These are phyloP conservation scores for Starmerella sp. DNA, from an alignment of 805 yeast species.

Conservation along the genomic window DNA sequence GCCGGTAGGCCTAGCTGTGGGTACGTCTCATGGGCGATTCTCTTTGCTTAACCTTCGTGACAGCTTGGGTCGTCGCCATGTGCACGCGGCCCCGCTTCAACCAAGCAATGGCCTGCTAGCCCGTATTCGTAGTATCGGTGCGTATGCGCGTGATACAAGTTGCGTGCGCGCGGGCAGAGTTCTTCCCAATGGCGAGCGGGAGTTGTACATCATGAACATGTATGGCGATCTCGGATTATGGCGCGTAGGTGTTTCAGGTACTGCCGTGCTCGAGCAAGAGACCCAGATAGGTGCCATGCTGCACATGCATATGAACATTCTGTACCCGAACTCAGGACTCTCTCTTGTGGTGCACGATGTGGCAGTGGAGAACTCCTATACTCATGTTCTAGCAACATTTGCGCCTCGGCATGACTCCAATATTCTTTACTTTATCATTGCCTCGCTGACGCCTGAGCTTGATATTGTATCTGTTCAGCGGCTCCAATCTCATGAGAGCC, in stretches of 20 bases:
- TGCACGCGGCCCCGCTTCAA: conserved; percentile 23
- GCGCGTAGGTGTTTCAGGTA: conserved; percentile 39
- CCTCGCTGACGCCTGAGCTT: conserved; percentile 36
- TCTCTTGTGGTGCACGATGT: conserved; percentile 52
- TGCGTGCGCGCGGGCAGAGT: conserved; percentile 45
- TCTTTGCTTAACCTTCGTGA: conserved; percentile 55
- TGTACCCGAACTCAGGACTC: conserved; percentile 43
- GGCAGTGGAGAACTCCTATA: conserved; percentile 38
- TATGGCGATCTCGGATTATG: conserved; percentile 40
- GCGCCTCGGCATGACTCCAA: conserved; percentile 29
- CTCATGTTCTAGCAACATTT: conserved; percentile 42
- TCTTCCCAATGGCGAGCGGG: conserved; percentile 40
- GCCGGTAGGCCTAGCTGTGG: conserved; percentile 61
- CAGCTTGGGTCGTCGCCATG: conserved; percentile 48
- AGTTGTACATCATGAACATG: conserved; percentile 33
- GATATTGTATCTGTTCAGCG: conserved; percentile 54
- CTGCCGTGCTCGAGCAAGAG: conserved; percentile 33
- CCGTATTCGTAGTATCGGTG: conserved; percentile 8
- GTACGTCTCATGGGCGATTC: conserved; percentile 61
- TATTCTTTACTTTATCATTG: conserved; percentile 46
- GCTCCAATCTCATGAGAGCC: conserved; percentile 37
- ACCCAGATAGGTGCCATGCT: conserved; percentile 31
- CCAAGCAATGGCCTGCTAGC: conserved; percentile 7
- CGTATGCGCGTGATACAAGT: conserved; percentile 36
- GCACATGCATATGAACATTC: conserved; percentile 33